Evolutionary conservation across 345 rosid species (phyloP).

Genomic region (Citrus maxima): DNA sequence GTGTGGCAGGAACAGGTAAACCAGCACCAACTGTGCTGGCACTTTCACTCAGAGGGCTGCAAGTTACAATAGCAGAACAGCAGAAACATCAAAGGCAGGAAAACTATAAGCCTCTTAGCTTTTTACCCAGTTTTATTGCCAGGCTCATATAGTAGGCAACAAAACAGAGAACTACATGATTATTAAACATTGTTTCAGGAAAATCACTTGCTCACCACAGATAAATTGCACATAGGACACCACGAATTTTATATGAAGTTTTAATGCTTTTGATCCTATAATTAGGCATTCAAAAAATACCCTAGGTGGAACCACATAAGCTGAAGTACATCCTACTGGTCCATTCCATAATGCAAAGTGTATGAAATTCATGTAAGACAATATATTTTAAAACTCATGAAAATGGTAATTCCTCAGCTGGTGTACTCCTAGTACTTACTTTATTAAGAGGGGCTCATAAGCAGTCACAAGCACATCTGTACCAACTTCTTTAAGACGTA

Average conservation of each 20-base stretch:
- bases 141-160: background rate
- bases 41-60: constrained; percentile 79
- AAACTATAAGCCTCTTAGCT: background rate
- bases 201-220: background rate
- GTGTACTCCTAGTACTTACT: constrained; percentile 37
- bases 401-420: background rate
- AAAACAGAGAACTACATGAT: background rate
- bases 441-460: constrained; percentile 65
- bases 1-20: constrained; percentile 51
- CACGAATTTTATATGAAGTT: background rate
- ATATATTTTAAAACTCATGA: background rate
- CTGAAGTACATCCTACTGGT: background rate
- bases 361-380: background rate
- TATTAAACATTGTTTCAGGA: background rate
- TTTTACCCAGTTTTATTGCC: background rate
- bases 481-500: constrained; percentile 71
- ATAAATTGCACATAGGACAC: background rate
- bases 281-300: background rate
- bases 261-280: background rate
- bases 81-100: constrained; percentile 1
- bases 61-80: constrained; percentile 4
- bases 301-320: background rate
- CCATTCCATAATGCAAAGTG: background rate
- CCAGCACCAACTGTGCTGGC: constrained; percentile 75
- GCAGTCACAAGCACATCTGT: constrained; percentile 75